phyloP scores from a whole-genome alignment of 345 rosid species.

The Dipteronia dyeriana region DNA sequence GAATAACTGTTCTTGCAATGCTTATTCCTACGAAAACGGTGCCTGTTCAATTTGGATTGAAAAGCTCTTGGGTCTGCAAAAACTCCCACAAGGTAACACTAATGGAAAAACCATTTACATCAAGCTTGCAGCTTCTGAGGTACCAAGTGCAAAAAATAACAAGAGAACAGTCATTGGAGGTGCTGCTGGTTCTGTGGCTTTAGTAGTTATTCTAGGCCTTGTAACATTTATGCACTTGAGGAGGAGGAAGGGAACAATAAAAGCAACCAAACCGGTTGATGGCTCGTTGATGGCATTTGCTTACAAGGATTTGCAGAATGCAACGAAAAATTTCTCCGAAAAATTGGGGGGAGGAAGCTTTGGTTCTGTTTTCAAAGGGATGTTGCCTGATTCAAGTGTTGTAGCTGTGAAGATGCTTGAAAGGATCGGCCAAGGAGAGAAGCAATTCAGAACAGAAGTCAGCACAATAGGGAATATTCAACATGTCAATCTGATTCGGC shows the following conservation, averaged over 20 bases:
- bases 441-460: constrained; percentile 82
- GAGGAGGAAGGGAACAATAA: constrained; percentile 32
- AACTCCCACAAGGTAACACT: constrained; percentile 33
- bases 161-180: constrained; percentile 41
- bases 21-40: constrained; percentile 49
- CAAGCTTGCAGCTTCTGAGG: constrained; percentile 70
- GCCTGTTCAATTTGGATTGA: constrained; percentile 56
- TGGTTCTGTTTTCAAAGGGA: constrained; percentile 85
- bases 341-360: constrained; percentile 87
- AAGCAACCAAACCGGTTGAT: constrained; percentile 39
- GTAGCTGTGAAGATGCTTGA: constrained; percentile 87
- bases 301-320: constrained; percentile 62
- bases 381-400: constrained; percentile 56
- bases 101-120: constrained; percentile 42
- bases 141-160: constrained; percentile 38
- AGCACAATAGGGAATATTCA: constrained; percentile 78
- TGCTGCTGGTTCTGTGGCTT: constrained; percentile 37
- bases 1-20: constrained; percentile 61
- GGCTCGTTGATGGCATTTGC: constrained; percentile 70
- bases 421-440: constrained; percentile 77
- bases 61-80: constrained; percentile 47
- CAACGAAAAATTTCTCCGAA: constrained; percentile 76
- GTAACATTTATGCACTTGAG: constrained; percentile 28
- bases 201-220: constrained; percentile 32
- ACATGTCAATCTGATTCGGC: constrained; percentile 77